Conservation (phyloP, 2,329 filamentous ascomycete species). For the Mycocentrospora acerina region DNA sequence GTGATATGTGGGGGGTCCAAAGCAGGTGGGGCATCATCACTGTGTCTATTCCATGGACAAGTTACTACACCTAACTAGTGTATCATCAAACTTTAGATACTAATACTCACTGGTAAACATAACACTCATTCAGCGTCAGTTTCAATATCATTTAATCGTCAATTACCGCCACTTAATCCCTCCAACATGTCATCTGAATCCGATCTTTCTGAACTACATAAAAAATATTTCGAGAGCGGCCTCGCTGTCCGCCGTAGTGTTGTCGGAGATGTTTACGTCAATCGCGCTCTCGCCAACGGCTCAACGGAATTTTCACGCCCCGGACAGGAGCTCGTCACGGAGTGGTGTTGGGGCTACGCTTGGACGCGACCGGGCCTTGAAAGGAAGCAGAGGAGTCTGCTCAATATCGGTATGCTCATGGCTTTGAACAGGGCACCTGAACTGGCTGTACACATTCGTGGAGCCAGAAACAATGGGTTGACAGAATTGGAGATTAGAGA, state of each 20-base stretch:
- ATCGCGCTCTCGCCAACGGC: slow-evolving; percentile 53
- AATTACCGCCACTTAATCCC: too few relatives aligned
- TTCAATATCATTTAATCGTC: too few relatives aligned
- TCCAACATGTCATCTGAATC: slow-evolving; percentile 1
- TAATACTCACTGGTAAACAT: too few relatives aligned
- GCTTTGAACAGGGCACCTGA: slow-evolving; percentile 59
- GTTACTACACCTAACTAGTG: too few relatives aligned
- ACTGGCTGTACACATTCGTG: slow-evolving; percentile 59
- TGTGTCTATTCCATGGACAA: too few relatives aligned
- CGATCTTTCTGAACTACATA: slow-evolving; percentile 6
- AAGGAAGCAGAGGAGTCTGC: slow-evolving; percentile 49
- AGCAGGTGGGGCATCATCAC: too few relatives aligned
- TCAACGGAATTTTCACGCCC: slow-evolving; percentile 57
- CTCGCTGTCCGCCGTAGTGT: slow-evolving; percentile 16
- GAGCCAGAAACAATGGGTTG: slow-evolving; percentile 62
- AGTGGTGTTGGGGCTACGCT: slow-evolving; percentile 61
- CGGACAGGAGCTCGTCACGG: slow-evolving; percentile 61
- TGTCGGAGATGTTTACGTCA: slow-evolving; percentile 58
- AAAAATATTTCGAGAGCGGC: slow-evolving; percentile 15
- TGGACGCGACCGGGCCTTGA: slow-evolving; percentile 58
- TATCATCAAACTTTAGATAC: too few relatives aligned
- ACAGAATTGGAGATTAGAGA: slow-evolving; percentile 62
- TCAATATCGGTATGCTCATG: slow-evolving; percentile 63
- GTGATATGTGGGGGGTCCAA: too few relatives aligned
- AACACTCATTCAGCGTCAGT: too few relatives aligned